Evolutionary conservation across 192 early-diverging fungal genomes (phyloP), one percentile per base, ranked within the genome.

Genomic region (Entomortierella parvispora): DNA sequence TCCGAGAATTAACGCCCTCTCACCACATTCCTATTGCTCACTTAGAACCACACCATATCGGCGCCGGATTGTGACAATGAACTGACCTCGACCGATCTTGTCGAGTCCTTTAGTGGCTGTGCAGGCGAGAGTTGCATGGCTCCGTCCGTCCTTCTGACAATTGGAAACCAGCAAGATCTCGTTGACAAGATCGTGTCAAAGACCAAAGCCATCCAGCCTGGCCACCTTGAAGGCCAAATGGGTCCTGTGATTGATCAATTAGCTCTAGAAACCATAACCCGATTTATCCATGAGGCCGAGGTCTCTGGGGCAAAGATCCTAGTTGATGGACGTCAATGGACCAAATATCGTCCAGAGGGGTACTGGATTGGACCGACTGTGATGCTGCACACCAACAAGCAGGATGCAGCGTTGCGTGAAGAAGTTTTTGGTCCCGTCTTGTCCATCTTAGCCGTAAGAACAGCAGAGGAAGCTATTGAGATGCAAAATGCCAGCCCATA

Each of bases 381-480:
- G 7, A 72, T 94, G 32, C 54, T 75, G 47, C 93, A 93, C 66
- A 81, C 68, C 9, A 81, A 80, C 45, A 68, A 83, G 37, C 57
- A 66, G 34, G 92, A 93, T 57, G 45, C 65, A 12, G 92, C 92
- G 26, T 81, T 93, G 70, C 85, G 88, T 51, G 85, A 88, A 52
- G 93, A 95, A 83, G 93, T 95, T 56, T 95, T 95, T 85, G 93
- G 93, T 7, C 93, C 93, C 0, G 90, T 92, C 10, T 69, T 95
- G 53, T 89, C 87, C 26, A 83, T 95, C 47, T 80, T 88, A 64
- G 80, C 84, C 12, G 85, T 85, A 46, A 60, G 69, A 8, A 71
- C 46, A 58, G 74, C 81, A 25, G 89, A 90, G 28, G 87, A 90
- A 58, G 93, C 93, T 0, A 62, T 95, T 45, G 85, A 53, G 9